Conservation (phyloP, 352 stramenopile genomes). For the Pythium brachiatum region DNA sequence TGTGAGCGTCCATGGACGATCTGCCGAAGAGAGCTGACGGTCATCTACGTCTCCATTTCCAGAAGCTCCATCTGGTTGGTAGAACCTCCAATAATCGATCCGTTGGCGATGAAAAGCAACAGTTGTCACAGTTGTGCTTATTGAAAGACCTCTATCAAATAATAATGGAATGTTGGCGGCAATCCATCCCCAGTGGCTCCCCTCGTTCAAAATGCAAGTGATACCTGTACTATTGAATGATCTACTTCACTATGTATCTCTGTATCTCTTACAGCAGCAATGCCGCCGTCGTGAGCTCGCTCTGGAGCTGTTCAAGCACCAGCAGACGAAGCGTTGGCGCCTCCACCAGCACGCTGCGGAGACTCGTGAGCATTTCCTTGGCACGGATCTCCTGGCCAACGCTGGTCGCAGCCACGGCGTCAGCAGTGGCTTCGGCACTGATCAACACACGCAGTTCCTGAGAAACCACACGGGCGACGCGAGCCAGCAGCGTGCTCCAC, state of each 20-base stretch:
- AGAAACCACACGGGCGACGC: conserved; percentile 34
- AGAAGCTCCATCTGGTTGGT: too few species aligned
- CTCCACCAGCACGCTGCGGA: conserved; percentile 33
- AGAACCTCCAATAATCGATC: background rate
- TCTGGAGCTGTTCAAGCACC: conserved; percentile 28
- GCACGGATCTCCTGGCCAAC: conserved; percentile 11
- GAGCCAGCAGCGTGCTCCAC: conserved; percentile 42
- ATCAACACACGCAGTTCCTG: background rate
- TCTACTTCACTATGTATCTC: too few species aligned
- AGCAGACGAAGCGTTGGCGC: conserved; percentile 45
- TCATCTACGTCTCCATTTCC: too few species aligned
- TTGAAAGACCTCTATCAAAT: background rate
- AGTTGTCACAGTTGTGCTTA: background rate
- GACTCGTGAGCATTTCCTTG: conserved; percentile 15
- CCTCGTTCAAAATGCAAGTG: background rate
- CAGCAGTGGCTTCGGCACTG: background rate
- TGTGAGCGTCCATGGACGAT: too few species aligned
- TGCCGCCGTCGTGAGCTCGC: conserved; percentile 2
- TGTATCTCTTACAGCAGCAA: too few species aligned
- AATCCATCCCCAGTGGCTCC: too few species aligned
- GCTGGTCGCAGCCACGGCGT: conserved; percentile 1
- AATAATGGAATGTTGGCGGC: conserved; percentile 1
- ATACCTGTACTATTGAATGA: too few species aligned
- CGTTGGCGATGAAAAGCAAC: background rate
- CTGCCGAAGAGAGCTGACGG: too few species aligned